Conservation (phyloP, 305 asterid genomes). For the Solanum chacoense region DNA sequence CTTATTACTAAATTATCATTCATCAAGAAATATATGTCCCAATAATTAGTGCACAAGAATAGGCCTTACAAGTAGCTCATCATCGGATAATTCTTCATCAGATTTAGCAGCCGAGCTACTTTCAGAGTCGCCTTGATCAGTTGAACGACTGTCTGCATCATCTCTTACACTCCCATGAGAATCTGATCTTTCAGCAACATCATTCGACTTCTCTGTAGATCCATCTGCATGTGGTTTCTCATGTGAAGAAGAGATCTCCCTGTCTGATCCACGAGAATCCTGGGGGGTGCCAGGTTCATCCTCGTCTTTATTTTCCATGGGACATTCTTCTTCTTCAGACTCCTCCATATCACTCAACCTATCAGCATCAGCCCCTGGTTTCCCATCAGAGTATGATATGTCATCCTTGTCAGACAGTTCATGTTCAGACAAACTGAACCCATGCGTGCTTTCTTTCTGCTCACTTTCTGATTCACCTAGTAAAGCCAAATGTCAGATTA, state of each 20-base stretch:
- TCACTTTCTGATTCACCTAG: constrained; percentile 25
- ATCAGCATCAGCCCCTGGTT: constrained; percentile 35
- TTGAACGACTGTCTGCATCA: constrained; percentile 17
- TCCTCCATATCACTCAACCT: constrained; percentile 34
- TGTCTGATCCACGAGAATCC: constrained; percentile 32
- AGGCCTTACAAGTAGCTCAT: constrained; percentile 73
- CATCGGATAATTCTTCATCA: constrained; percentile 57
- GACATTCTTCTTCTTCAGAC: constrained; percentile 31
- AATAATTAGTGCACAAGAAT: background rate
- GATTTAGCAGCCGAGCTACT: constrained; percentile 22
- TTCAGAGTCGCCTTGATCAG: constrained; percentile 17
- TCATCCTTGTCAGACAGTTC: constrained; percentile 32
- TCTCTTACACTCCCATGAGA: constrained; percentile 8
- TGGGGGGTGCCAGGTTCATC: constrained; percentile 18
- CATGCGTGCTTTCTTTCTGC: constrained; percentile 21
- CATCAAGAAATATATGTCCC: background rate
- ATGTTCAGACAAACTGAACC: constrained; percentile 20
- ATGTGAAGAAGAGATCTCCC: constrained; percentile 47
- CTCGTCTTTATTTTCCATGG: constrained; percentile 50
- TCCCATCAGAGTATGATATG: constrained; percentile 18
- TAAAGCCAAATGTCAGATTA: background rate
- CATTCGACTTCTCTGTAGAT: constrained; percentile 33
- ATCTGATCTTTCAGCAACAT: constrained; percentile 13
- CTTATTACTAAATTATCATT: constrained; percentile 9
- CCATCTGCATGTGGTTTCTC: constrained; percentile 26